phyloP scores from a whole-genome alignment of 768 basidiomycete species.

The Trametes gibbosa region DNA sequence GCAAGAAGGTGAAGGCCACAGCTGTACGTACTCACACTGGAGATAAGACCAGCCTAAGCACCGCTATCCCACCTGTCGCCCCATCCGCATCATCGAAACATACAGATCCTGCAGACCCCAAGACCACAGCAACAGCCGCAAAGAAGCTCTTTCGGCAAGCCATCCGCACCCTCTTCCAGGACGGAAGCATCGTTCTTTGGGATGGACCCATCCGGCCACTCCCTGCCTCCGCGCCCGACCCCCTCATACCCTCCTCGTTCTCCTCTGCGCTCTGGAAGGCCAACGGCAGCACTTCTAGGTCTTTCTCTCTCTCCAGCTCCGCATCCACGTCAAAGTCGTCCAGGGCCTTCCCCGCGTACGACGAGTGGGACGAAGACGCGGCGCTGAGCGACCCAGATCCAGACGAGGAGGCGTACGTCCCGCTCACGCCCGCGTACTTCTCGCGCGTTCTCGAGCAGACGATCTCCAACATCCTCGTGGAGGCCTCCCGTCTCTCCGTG shows the following conservation, averaged over 20 bases:
- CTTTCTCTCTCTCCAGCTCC: not conserved
- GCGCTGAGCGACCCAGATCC: constrained; percentile 59
- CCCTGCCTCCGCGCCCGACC: constrained; percentile 23
- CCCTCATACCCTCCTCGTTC: constrained; percentile 22
- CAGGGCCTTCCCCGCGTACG: not conserved
- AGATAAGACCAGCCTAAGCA: not conserved
- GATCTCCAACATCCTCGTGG: constrained; percentile 36
- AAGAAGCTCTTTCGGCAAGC: constrained; percentile 70
- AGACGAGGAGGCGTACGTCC: constrained; percentile 66
- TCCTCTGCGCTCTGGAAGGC: constrained; percentile 49
- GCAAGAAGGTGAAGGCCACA: constrained; percentile 40
- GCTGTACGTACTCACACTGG: not conserved
- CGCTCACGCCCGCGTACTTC: constrained; percentile 54
- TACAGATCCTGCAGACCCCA: constrained; percentile 27
- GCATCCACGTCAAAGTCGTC: constrained; percentile 18
- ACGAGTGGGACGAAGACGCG: constrained; percentile 38
- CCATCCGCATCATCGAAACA: not conserved
- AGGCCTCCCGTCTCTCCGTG: constrained; percentile 15
- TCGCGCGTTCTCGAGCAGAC: constrained; percentile 45
- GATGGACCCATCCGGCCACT: constrained; percentile 54
- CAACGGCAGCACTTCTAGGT: constrained; percentile 16
- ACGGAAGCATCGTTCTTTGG: constrained; percentile 75
- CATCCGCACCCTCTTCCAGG: constrained; percentile 59
- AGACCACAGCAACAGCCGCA: constrained; percentile 37
- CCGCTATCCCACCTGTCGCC: not conserved